These are phyloP conservation scores for Mallotus nudiflorus DNA, from an alignment of 345 rosid species.

Conservation along the genomic window DNA sequence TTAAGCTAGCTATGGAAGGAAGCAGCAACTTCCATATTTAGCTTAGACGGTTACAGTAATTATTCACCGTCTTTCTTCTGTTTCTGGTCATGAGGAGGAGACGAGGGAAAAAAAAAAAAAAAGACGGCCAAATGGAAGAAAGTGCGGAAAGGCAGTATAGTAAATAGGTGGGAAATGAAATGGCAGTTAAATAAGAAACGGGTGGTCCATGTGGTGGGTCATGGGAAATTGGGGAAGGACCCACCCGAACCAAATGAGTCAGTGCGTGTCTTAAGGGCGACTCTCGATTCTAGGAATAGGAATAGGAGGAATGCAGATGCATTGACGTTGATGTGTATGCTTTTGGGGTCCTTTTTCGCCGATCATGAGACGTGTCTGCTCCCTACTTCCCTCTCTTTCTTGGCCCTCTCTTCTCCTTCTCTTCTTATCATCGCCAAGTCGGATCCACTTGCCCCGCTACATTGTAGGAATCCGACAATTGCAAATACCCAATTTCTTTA, in stretches of 20 bases:
- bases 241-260: constrained; percentile 36
- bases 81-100: background rate
- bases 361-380: constrained; percentile 9
- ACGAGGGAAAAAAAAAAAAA: too few relatives aligned
- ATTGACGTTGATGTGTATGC: constrained; percentile 23
- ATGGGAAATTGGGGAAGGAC: constrained; percentile 44
- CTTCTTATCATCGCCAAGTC: too few relatives aligned
- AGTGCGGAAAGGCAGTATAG: background rate
- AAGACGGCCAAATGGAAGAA: background rate
- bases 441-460: too few relatives aligned
- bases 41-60: background rate
- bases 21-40: too few relatives aligned
- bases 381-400: background rate
- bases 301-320: constrained; percentile 21
- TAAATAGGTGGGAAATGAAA: background rate
- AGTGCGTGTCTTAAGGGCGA: constrained; percentile 58
- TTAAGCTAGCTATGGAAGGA: background rate
- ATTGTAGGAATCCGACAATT: too few relatives aligned
- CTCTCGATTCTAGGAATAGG: constrained; percentile 43
- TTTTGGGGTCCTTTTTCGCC: constrained; percentile 7
- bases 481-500: too few relatives aligned
- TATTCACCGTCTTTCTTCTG: background rate
- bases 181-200: background rate
- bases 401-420: background rate
- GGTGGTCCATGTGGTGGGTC: constrained; percentile 33